These are phyloP conservation scores for Sphagnurus paluster DNA, from an alignment of 1,284 basidiomycete genomes.

Conservation along the genomic window DNA sequence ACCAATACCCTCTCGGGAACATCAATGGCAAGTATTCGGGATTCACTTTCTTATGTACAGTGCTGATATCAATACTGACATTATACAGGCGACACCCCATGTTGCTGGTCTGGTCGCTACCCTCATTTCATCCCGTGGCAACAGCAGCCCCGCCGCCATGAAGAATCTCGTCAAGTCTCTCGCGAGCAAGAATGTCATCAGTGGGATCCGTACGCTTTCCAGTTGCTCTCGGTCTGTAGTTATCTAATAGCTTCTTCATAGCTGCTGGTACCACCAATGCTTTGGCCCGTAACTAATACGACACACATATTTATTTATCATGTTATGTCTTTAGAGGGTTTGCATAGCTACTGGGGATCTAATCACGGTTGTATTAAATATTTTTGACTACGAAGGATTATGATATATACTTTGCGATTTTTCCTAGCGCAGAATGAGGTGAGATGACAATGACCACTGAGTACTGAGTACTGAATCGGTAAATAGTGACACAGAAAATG, in stretches of 20 bases:
- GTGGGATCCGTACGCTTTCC: constrained; percentile 26
- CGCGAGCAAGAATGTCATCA: constrained; percentile 22
- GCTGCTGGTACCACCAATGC: constrained; percentile 26
- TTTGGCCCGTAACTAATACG: constrained; percentile 9
- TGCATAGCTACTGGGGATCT: constrained; percentile 7
- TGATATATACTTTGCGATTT: constrained; percentile 18
- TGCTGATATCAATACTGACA: too few relatives aligned
- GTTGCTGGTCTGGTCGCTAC: constrained; percentile 36
- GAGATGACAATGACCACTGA: constrained; percentile 6
- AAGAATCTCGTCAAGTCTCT: constrained; percentile 2
- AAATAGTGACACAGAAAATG: constrained; percentile 24
- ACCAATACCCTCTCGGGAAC: constrained; percentile 68
- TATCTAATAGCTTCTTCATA: constrained; percentile 6
- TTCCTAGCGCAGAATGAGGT: constrained; percentile 12
- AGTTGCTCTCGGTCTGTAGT: not conserved
- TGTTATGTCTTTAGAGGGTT: too few relatives aligned
- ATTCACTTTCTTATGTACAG: too few relatives aligned
- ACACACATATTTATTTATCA: too few relatives aligned
- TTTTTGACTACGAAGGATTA: constrained; percentile 19
- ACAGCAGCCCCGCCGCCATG: constrained; percentile 28
- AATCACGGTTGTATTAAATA: constrained; percentile 14
- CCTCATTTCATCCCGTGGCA: constrained; percentile 17
- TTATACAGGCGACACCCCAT: not conserved
- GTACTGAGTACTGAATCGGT: constrained; percentile 13
- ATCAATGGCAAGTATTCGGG: constrained; percentile 43